Percentiles rank a stretch among this genome's conserved stretches.
Conservation (phyloP, 106 monocot genomes). For the Cymbidium sinense region DNA sequence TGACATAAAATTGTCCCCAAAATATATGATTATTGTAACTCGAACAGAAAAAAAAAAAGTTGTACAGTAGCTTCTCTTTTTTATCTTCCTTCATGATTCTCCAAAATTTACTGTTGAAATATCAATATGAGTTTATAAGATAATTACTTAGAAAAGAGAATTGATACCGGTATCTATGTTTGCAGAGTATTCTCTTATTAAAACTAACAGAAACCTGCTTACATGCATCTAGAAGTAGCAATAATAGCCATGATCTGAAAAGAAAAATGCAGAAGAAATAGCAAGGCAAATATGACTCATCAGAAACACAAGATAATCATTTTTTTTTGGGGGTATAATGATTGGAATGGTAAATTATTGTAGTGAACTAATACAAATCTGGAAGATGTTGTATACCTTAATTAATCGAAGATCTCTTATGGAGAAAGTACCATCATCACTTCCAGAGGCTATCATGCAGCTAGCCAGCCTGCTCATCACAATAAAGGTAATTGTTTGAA, state of each 20-base stretch:
- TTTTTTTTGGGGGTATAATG: not conserved
- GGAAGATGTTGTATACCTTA: constrained; percentile 37
- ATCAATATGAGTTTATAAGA: not conserved
- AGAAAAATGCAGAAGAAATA: not conserved
- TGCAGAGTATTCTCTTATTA: not conserved
- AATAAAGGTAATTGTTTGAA: not conserved
- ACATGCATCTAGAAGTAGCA: not conserved
- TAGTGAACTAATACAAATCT: not conserved
- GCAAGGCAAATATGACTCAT: not conserved
- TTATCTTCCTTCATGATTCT: not conserved
- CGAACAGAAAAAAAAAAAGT: no score
- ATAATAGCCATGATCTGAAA: not conserved
- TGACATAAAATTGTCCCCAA: not conserved
- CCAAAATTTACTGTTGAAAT: not conserved
- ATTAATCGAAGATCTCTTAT: constrained; percentile 87
- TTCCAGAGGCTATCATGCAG: constrained; percentile 94
- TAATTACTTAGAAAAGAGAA: not conserved
- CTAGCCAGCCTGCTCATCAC: constrained; percentile 61
- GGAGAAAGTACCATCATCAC: constrained; percentile 90
- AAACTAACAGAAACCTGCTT: not conserved
- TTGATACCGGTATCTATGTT: not conserved
- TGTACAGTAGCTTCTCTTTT: not conserved
- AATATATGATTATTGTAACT: not conserved
- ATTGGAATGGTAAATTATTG: not conserved
- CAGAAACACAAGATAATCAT: not conserved